A percentile compares a stretch with the other conserved stretches of the same genome.
Conservation (phyloP, 345 rosid species). For the Salix viminalis region DNA sequence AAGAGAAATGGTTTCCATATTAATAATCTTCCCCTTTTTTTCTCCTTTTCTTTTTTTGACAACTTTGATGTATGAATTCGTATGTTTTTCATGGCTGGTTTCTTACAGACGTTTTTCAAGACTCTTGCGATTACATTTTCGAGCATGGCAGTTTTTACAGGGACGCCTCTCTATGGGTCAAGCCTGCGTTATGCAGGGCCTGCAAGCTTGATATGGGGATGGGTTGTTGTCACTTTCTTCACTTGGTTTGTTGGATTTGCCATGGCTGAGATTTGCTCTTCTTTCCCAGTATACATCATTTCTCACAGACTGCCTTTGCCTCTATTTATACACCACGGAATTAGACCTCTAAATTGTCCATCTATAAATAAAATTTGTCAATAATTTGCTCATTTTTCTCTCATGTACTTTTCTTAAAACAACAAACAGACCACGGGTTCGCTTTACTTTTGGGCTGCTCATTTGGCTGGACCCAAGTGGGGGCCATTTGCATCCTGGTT, state of each 20-base stretch:
- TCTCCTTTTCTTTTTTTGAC: not conserved
- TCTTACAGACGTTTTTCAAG: constrained; percentile 50
- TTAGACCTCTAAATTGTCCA: too few species aligned
- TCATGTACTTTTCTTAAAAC: not conserved
- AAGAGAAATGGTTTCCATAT: constrained; percentile 49
- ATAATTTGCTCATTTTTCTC: not conserved
- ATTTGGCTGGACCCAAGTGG: constrained; percentile 57
- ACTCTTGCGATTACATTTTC: constrained; percentile 62
- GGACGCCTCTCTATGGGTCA: constrained; percentile 56
- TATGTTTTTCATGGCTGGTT: not conserved
- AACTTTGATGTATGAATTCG: not conserved
- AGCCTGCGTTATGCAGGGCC: constrained; percentile 61
- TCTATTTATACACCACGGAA: too few species aligned
- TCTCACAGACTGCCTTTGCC: not conserved
- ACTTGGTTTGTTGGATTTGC: constrained; percentile 62
- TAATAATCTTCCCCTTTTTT: not conserved
- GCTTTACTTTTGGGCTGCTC: constrained; percentile 73
- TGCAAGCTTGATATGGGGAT: constrained; percentile 59
- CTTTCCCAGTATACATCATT: constrained; percentile 44
- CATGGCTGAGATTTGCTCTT: constrained; percentile 68
- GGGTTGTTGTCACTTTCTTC: constrained; percentile 63
- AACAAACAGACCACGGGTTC: constrained; percentile 58
- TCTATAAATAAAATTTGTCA: too few species aligned
- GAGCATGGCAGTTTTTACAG: constrained; percentile 60
- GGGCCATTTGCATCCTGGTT: constrained; percentile 71